A percentile compares a stretch with the other conserved stretches of the same genome.
phyloP scores from a whole-genome alignment of 768 basidiomycete genomes.

The Termitomyces sp. region DNA sequence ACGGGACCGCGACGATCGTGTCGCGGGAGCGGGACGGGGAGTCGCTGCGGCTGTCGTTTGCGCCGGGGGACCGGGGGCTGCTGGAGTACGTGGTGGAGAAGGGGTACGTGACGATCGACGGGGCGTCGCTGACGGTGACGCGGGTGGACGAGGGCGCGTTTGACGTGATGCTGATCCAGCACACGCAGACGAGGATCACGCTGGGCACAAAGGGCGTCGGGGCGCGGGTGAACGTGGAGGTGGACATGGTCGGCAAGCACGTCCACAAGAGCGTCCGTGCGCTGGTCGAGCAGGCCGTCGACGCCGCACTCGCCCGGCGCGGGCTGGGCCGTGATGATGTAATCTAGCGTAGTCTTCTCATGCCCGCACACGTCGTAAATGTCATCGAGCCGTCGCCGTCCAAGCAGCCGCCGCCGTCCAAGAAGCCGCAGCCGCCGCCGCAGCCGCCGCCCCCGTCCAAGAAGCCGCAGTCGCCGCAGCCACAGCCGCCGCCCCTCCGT shows the following conservation, averaged over 20 bases:
- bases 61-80: slow-evolving; percentile 64
- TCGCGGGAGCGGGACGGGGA: slow-evolving; percentile 72
- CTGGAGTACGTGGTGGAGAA: slow-evolving; percentile 86
- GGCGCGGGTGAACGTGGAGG: slow-evolving; percentile 89
- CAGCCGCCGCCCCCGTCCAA: no score
- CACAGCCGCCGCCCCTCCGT: slow-evolving; percentile 16
- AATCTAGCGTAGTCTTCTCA: not conserved
- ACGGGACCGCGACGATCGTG: slow-evolving; percentile 77
- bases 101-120: slow-evolving; percentile 93
- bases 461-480: no score
- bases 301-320: slow-evolving; percentile 45
- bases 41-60: slow-evolving; percentile 81
- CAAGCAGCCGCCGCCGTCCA: no score
- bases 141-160: slow-evolving; percentile 68
- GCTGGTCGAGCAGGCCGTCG: slow-evolving; percentile 55
- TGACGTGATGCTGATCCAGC: slow-evolving; percentile 91
- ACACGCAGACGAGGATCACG: slow-evolving; percentile 87
- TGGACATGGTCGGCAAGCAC: slow-evolving; percentile 92
- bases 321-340: slow-evolving; percentile 23
- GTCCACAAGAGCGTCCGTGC: slow-evolving; percentile 79
- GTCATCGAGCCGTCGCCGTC: not conserved
- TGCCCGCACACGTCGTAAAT: not conserved
- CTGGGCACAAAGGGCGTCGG: slow-evolving; percentile 72
- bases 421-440: no score
- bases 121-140: slow-evolving; percentile 89